phyloP scores from a whole-genome alignment of 768 basidiomycete species.

The Rhizopogon sp. region DNA sequence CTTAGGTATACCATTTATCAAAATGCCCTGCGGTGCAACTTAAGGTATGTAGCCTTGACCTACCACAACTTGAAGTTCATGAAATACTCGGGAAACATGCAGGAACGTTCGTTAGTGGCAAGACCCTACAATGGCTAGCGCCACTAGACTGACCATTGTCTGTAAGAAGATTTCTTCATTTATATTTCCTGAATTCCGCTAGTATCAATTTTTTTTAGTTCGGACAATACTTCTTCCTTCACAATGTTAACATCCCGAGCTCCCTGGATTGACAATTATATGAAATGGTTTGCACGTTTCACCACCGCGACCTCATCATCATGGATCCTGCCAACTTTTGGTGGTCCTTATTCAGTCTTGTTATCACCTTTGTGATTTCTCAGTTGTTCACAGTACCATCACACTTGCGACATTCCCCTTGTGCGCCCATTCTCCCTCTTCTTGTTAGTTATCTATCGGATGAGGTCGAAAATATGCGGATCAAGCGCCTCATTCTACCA shows the following conservation, averaged over 20 bases:
- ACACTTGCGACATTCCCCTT: slow-evolving; percentile 30
- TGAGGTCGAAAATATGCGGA: slow-evolving; percentile 31
- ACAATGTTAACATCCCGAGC: no score
- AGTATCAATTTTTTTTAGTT: neutral
- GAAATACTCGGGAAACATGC: neutral
- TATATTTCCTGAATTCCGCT: neutral
- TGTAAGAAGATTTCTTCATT: neutral
- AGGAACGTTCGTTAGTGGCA: neutral
- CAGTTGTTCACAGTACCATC: slow-evolving; percentile 16
- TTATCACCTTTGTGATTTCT: neutral
- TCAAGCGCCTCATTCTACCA: slow-evolving; percentile 31
- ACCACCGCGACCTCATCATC: neutral
- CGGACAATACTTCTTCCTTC: no score
- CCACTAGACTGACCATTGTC: neutral
- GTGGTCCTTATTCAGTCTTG: neutral
- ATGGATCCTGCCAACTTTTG: neutral
- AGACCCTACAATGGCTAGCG: neutral
- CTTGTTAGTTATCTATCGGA: slow-evolving; percentile 30
- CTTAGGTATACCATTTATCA: no score
- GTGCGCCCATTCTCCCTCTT: slow-evolving; percentile 26
- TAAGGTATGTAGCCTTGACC: no score
- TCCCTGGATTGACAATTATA: neutral
- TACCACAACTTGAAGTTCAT: no score
- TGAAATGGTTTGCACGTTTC: neutral
- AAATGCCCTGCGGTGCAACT: no score